Conservation (phyloP, 75 land plant species). For the Gnetum montanum region DNA sequence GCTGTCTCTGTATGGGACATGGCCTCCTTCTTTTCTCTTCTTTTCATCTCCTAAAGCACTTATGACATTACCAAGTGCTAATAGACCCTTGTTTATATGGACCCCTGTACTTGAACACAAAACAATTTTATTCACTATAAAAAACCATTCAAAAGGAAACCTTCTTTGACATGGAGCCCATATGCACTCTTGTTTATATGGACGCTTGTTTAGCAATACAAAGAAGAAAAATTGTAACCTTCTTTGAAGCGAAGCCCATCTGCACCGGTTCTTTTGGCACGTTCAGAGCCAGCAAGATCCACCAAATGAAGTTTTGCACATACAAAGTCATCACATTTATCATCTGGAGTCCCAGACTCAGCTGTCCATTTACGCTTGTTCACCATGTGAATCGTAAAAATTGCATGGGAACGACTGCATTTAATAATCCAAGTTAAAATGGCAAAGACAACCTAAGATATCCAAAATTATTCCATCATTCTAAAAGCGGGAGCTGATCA, state of each 20-base stretch:
- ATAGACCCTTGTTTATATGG: slow-evolving; percentile 88
- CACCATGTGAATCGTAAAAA: slow-evolving; percentile 84
- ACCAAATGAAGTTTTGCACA: slow-evolving; percentile 92
- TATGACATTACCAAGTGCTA: slow-evolving; percentile 98
- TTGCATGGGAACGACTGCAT: slow-evolving; percentile 97
- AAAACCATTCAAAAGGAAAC: background rate
- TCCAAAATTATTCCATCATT: background rate
- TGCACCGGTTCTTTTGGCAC: slow-evolving; percentile 94
- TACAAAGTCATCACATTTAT: slow-evolving; percentile 58
- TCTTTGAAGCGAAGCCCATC: slow-evolving; percentile 95
- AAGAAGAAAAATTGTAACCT: slow-evolving; percentile 40
- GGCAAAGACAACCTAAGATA: background rate
- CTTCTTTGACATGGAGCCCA: no score
- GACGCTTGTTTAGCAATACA: slow-evolving; percentile 43
- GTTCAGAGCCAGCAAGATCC: slow-evolving; percentile 97
- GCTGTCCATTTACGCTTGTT: slow-evolving; percentile 56
- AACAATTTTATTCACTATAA: background rate
- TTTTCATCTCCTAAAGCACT: slow-evolving; percentile 99
- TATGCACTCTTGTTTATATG: slow-evolving; percentile 87
- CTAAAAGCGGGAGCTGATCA: background rate
- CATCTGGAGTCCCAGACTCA: slow-evolving; percentile 19
- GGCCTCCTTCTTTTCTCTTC: slow-evolving; percentile 94
- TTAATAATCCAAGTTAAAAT: slow-evolving; percentile 6
- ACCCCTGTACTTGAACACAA: slow-evolving; percentile 51
- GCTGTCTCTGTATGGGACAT: slow-evolving; percentile 99